These are phyloP conservation scores for Jacaranda mimosifolia DNA, from an alignment of 257 asterid genomes.

Conservation along the genomic window DNA sequence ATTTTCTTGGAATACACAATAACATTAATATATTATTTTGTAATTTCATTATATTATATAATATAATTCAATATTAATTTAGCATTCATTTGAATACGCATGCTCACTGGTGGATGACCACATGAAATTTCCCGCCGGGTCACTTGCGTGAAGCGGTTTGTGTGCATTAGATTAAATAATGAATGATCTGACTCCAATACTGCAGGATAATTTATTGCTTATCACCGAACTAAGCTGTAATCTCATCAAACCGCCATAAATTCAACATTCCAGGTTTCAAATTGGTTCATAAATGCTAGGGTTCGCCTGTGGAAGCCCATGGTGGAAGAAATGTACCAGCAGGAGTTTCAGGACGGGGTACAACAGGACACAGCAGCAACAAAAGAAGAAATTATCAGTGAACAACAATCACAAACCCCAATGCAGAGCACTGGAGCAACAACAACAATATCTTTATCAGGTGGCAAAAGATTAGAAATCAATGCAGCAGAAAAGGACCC, in stretches of 20 bases:
- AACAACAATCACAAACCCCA: slow-evolving; percentile 37
- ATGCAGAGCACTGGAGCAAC: slow-evolving; percentile 32
- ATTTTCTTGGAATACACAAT: no score
- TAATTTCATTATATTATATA: no score
- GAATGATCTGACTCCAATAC: not conserved
- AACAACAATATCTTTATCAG: slow-evolving; percentile 29
- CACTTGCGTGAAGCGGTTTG: not conserved
- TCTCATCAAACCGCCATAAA: slow-evolving; percentile 20
- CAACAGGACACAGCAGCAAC: slow-evolving; percentile 25
- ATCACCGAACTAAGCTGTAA: not conserved
- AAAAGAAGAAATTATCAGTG: slow-evolving; percentile 23
- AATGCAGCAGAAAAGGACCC: slow-evolving; percentile 59
- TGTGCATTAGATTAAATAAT: slow-evolving; percentile 17
- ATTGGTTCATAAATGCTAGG: slow-evolving; percentile 76
- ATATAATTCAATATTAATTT: no score
- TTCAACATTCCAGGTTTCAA: slow-evolving; percentile 54
- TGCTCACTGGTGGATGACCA: no score
- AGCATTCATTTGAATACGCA: no score
- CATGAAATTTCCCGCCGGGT: no score
- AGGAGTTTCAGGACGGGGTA: slow-evolving; percentile 47
- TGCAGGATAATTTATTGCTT: not conserved
- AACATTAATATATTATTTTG: no score
- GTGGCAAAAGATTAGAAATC: slow-evolving; percentile 34
- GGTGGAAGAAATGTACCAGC: slow-evolving; percentile 74
- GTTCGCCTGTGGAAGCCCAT: slow-evolving; percentile 74